Evolutionary conservation across 1,139 yeast species (phyloP).

Genomic region (Protomyces inundatus): DNA sequence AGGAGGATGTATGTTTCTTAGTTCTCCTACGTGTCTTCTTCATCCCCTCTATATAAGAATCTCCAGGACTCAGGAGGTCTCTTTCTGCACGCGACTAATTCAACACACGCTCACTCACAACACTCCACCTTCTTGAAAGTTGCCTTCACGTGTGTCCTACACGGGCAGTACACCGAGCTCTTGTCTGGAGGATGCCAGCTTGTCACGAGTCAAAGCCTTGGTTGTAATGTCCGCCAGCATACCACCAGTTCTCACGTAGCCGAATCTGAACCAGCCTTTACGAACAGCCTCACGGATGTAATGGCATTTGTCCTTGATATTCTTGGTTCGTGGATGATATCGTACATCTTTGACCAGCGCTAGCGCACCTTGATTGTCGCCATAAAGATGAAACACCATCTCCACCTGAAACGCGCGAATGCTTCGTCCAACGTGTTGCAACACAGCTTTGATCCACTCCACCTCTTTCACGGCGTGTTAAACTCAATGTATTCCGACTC

Average conservation of each 20-base stretch:
- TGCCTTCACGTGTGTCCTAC: too few species aligned
- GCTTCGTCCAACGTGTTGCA: background rate
- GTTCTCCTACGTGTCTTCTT: too few species aligned
- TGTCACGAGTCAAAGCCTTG: background rate
- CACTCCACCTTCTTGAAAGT: too few species aligned
- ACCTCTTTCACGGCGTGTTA: background rate
- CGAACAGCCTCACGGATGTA: constrained; percentile 19
- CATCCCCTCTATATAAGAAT: too few species aligned
- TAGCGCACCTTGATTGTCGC: constrained; percentile 32
- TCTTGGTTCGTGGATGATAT: constrained; percentile 31
- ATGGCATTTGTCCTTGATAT: constrained; percentile 31
- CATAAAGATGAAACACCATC: constrained; percentile 8
- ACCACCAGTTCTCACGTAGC: background rate
- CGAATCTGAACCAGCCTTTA: background rate
- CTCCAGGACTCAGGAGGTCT: background rate
- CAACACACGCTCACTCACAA: too few species aligned
- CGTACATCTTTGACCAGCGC: constrained; percentile 30
- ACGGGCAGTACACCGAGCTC: background rate
- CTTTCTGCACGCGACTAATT: too few species aligned
- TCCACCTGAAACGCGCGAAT: background rate
- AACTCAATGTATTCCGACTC: background rate
- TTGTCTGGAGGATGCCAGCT: background rate
- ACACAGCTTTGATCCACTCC: background rate
- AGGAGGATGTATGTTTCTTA: too few species aligned
- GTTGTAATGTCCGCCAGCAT: background rate